Evolutionary conservation across 2,329 filamentous ascomycete species (phyloP).

Genomic region (Ceratocystis cacaofunesta): DNA sequence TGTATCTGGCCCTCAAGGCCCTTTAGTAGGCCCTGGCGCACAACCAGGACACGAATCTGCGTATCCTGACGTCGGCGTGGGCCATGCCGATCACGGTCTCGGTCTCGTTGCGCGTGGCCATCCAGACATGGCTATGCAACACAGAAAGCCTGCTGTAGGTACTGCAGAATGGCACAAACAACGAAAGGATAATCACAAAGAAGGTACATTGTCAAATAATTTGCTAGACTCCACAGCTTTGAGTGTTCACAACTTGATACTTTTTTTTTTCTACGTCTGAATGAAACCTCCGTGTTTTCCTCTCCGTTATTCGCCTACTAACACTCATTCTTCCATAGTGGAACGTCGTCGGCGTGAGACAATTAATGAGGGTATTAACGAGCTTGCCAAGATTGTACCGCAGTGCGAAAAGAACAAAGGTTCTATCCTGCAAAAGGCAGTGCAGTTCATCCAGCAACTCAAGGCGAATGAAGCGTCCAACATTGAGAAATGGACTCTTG

Average conservation of each 20-base stretch:
- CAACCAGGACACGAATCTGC: constrained; percentile 7
- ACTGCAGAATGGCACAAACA: constrained; percentile 97
- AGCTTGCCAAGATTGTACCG: constrained; percentile 92
- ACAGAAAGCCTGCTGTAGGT: constrained; percentile 72
- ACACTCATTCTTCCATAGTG: constrained; percentile 39
- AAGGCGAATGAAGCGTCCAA: constrained; percentile 91
- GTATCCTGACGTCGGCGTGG: not conserved
- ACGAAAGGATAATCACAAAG: constrained; percentile 95
- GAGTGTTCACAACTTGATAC: not conserved
- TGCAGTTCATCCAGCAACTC: constrained; percentile 85
- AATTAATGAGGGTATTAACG: constrained; percentile 97
- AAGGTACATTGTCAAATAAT: constrained; percentile 45
- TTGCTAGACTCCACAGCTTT: not conserved
- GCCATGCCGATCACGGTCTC: constrained; percentile 6
- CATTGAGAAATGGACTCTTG: constrained; percentile 84
- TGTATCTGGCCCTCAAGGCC: not conserved
- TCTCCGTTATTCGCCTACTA: constrained; percentile 18
- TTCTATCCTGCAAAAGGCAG: constrained; percentile 82
- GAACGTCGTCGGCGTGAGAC: constrained; percentile 93
- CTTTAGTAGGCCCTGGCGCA: not conserved
- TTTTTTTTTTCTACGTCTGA: not conserved
- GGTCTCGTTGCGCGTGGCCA: constrained; percentile 5
- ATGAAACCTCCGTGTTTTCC: not conserved
- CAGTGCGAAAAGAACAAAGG: constrained; percentile 99
- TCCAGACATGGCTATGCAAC: constrained; percentile 12